A percentile compares a stretch with the other conserved stretches of the same genome.
Conservation (phyloP, 805 yeast genomes). For the Yarrowia osloensis region DNA sequence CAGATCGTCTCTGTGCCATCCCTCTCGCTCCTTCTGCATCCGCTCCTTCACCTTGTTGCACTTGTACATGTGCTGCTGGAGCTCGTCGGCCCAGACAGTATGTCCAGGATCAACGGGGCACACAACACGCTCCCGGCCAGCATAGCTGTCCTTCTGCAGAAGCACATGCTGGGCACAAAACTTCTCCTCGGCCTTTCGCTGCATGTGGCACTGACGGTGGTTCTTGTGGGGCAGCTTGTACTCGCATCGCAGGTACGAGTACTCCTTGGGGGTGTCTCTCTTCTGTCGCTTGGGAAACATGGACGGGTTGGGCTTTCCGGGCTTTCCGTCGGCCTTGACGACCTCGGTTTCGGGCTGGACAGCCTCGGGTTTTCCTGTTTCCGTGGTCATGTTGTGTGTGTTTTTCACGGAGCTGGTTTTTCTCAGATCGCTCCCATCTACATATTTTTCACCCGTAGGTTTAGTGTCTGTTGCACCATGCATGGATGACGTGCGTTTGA, state of each 20-base stretch:
- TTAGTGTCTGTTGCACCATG: neutral
- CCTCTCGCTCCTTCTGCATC: slow-evolving; percentile 42
- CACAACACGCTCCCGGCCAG: slow-evolving; percentile 52
- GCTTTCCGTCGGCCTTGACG: neutral
- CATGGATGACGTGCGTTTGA: neutral
- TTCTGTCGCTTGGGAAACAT: slow-evolving; percentile 17
- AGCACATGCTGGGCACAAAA: slow-evolving; percentile 66
- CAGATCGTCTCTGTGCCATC: slow-evolving; percentile 55
- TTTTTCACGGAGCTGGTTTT: neutral
- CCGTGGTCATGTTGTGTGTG: neutral
- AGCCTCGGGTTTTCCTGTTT: neutral
- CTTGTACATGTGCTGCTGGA: slow-evolving; percentile 58
- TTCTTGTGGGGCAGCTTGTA: slow-evolving; percentile 46
- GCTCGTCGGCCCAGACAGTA: slow-evolving; percentile 62
- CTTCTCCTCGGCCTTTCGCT: slow-evolving; percentile 50
- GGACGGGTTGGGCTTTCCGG: neutral
- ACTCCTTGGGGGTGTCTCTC: slow-evolving; percentile 26
- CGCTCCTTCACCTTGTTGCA: slow-evolving; percentile 49
- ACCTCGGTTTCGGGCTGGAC: neutral
- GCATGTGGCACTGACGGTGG: slow-evolving; percentile 62
- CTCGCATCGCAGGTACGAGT: slow-evolving; percentile 34
- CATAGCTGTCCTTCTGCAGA: slow-evolving; percentile 37
- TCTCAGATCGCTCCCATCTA: neutral
- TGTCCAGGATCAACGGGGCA: slow-evolving; percentile 81
- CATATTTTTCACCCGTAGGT: slow-evolving; percentile 11